Evolutionary conservation across 108 stramenopile species (phyloP).

Genomic region (Skeletonema tropicum): DNA sequence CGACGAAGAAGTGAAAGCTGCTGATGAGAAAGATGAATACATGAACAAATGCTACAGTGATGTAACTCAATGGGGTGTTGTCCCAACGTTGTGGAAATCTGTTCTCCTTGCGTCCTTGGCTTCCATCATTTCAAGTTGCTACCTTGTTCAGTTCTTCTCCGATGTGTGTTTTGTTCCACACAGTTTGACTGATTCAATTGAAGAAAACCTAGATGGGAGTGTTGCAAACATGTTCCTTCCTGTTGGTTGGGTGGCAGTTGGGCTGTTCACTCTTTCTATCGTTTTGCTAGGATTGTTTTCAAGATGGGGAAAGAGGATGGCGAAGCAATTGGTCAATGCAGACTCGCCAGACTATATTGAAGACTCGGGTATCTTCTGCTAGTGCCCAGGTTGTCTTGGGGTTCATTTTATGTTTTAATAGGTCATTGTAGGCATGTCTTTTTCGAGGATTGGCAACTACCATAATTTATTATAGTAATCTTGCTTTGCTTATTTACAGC

Average conservation of each 20-base stretch:
- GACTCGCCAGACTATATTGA: neutral
- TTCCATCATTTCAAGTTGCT: conserved; percentile 52
- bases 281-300: conserved; percentile 35
- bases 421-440: neutral
- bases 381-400: neutral
- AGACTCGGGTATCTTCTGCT: conserved; percentile 6
- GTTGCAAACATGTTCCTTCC: conserved; percentile 49
- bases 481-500: neutral
- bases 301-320: conserved; percentile 44
- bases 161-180: conserved; percentile 50
- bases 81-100: conserved; percentile 38
- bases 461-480: too few species aligned
- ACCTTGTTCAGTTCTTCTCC: conserved; percentile 61
- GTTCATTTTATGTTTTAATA: neutral
- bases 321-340: conserved; percentile 11
- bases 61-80: conserved; percentile 48
- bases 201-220: conserved; percentile 53
- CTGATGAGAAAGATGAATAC: conserved; percentile 53
- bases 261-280: conserved; percentile 39
- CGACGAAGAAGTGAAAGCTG: conserved; percentile 58
- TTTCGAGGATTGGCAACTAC: neutral
- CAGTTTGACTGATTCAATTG: conserved; percentile 51
- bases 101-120: conserved; percentile 25
- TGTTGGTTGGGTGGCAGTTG: conserved; percentile 47
- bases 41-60: conserved; percentile 44